Conservation (phyloP, 2,329 filamentous ascomycete genomes). For the Aspergillus quadricinctus region DNA sequence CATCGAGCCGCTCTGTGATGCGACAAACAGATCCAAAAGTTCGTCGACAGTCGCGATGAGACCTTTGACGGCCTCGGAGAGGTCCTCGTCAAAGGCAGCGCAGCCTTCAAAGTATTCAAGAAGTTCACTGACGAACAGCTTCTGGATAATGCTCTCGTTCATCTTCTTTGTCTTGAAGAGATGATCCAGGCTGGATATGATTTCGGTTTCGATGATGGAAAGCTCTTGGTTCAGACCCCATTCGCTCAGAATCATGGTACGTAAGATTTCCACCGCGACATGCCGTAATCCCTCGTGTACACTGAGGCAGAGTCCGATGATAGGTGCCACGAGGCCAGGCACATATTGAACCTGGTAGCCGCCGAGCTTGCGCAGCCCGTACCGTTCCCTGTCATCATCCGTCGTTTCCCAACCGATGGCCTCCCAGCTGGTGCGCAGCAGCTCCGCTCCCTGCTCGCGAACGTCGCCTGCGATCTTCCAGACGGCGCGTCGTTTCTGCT, state of each 20-base stretch:
- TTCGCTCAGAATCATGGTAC: constrained; percentile 98
- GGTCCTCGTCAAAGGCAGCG: constrained; percentile 62
- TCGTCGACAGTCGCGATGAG: constrained; percentile 84
- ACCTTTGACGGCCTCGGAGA: constrained; percentile 71
- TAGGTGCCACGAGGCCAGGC: constrained; percentile 81
- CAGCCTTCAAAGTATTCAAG: constrained; percentile 74
- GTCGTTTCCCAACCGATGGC: constrained; percentile 94
- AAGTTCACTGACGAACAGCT: constrained; percentile 84
- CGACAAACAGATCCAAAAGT: constrained; percentile 83
- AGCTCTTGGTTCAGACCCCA: constrained; percentile 95
- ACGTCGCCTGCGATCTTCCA: constrained; percentile 99
- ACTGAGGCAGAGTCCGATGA: constrained; percentile 90
- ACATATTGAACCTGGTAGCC: constrained; percentile 99
- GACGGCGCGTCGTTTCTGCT: constrained; percentile 91
- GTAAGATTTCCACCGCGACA: constrained; percentile 87
- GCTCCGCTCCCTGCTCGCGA: constrained; percentile 80
- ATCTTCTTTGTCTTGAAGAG: constrained; percentile 86
- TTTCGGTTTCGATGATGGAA: constrained; percentile 86
- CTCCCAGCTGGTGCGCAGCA: constrained; percentile 84
- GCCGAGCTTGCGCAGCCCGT: constrained; percentile 77
- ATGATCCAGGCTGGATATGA: constrained; percentile 87
- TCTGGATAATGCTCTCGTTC: constrained; percentile 85
- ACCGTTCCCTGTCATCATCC: constrained; percentile 70
- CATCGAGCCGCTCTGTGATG: constrained; percentile 70
- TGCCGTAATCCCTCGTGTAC: constrained; percentile 86